Percentiles rank a stretch among this genome's conserved stretches.
Evolutionary conservation across 805 yeast genomes (phyloP).

Genomic region (Pichia kluyveri): DNA sequence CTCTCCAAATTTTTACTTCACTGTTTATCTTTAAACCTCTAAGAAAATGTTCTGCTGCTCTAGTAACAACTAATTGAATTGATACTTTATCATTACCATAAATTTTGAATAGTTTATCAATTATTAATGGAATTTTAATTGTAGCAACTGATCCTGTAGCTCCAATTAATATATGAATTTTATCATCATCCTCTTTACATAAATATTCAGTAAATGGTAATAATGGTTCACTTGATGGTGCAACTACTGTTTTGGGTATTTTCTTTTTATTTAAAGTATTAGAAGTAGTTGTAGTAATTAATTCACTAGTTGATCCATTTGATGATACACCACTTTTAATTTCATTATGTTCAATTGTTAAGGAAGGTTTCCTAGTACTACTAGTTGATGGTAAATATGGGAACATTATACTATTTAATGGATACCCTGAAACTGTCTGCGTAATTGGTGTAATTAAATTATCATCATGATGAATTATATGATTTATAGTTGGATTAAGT

Average conservation of each 20-base stretch:
- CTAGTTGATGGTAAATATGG: neutral
- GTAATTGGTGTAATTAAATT: neutral
- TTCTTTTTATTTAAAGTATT: constrained; percentile 13
- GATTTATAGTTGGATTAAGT: neutral
- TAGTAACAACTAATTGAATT: constrained; percentile 78
- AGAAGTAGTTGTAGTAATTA: too few species aligned
- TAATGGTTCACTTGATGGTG: constrained; percentile 51
- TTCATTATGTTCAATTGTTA: neutral
- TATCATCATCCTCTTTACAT: constrained; percentile 69
- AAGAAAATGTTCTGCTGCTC: constrained; percentile 76
- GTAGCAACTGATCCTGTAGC: constrained; percentile 97
- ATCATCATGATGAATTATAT: neutral
- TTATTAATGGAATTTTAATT: constrained; percentile 82
- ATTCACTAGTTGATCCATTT: neutral
- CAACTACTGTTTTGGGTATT: constrained; percentile 41
- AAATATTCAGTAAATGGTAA: constrained; percentile 70
- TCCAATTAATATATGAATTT: constrained; percentile 80
- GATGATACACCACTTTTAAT: constrained; percentile 7
- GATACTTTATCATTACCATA: constrained; percentile 68
- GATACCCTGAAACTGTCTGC: neutral
- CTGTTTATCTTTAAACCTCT: constrained; percentile 46
- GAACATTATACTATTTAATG: neutral
- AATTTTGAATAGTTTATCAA: constrained; percentile 74
- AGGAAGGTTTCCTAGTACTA: neutral
- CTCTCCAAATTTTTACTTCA: constrained; percentile 83